Evolutionary conservation across 352 stramenopile genomes (phyloP).

Genomic region (Peronospora tabacina): DNA sequence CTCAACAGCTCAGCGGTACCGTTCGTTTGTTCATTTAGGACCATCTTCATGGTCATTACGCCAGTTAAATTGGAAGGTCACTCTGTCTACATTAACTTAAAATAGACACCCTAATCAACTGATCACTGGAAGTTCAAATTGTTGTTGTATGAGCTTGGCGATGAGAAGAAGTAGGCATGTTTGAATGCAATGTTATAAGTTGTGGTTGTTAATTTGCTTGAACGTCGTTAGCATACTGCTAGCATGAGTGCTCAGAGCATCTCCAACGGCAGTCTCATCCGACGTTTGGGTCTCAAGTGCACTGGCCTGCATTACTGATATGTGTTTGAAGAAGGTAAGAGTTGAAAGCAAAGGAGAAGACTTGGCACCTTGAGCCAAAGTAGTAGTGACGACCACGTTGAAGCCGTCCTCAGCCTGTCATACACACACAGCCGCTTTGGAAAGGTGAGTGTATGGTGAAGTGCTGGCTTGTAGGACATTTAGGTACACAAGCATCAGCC

Average conservation of each 20-base stretch:
- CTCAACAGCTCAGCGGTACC: too few species aligned
- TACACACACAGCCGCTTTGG: too few species aligned
- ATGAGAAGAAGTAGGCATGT: constrained; percentile 14
- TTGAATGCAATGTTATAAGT: neutral
- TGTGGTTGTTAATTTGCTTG: constrained; percentile 1
- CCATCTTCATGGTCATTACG: too few species aligned
- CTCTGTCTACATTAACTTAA: too few species aligned
- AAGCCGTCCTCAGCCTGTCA: too few species aligned
- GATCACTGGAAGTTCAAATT: constrained; percentile 9
- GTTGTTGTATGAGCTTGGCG: constrained; percentile 16
- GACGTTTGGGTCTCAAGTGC: too few species aligned
- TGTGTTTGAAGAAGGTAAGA: neutral
- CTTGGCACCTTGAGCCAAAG: neutral
- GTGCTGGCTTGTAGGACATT: neutral
- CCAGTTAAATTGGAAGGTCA: too few species aligned
- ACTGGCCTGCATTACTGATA: neutral
- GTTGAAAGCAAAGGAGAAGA: too few species aligned
- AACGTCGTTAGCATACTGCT: neutral
- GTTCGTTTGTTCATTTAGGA: too few species aligned
- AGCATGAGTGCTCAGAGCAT: neutral
- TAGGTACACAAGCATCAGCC: neutral
- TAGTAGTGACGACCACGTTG: neutral
- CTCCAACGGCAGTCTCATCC: too few species aligned
- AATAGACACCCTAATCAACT: too few species aligned
- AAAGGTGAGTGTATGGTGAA: neutral